phyloP scores from a whole-genome alignment of 306 rosid species.

The Acacia acuminata region DNA sequence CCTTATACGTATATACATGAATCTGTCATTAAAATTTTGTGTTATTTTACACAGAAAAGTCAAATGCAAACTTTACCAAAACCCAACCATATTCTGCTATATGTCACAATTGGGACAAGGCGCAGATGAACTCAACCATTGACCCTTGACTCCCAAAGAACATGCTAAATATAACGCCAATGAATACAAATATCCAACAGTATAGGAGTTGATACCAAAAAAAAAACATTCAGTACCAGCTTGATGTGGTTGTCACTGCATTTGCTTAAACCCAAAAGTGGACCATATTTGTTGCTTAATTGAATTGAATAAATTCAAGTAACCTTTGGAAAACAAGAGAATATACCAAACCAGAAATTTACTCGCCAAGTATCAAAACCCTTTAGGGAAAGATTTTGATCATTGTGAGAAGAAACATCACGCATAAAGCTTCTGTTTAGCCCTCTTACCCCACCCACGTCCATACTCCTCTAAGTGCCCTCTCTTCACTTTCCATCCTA shows the following conservation, averaged over 20 bases:
- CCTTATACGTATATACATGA: not conserved
- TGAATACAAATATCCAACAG: not conserved
- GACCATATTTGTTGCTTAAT: too few species aligned
- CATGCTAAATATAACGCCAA: not conserved
- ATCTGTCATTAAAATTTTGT: not conserved
- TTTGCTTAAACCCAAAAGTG: too few species aligned
- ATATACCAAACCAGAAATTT: too few species aligned
- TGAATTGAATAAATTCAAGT: too few species aligned
- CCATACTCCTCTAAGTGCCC: not conserved
- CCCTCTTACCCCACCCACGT: not conserved
- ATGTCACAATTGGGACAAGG: not conserved
- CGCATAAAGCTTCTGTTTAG: not conserved
- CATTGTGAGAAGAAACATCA: not conserved
- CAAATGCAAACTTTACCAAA: not conserved
- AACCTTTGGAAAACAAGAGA: too few species aligned
- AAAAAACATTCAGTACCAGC: not conserved
- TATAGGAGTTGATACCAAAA: not conserved
- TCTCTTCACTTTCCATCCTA: not conserved
- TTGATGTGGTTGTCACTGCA: too few species aligned
- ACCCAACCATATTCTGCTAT: not conserved
- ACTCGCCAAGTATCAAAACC: not conserved
- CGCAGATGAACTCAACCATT: not conserved
- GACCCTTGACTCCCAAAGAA: not conserved
- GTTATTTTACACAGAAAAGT: not conserved
- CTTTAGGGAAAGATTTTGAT: not conserved